phyloP scores from a whole-genome alignment of 1,284 basidiomycete genomes.

The Erythrobasidium hasegawianum region DNA sequence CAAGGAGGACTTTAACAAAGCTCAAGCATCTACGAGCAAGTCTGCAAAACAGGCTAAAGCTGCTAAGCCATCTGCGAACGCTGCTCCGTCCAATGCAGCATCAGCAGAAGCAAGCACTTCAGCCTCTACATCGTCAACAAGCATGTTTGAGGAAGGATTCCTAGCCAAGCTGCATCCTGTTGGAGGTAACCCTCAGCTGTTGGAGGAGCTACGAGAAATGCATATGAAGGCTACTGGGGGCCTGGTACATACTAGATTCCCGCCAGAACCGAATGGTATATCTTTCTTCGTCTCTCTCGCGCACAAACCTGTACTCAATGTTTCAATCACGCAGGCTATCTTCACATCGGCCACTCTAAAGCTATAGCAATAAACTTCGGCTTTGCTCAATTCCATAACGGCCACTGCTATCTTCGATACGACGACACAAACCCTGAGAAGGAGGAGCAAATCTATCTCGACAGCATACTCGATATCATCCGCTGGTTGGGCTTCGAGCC shows the following conservation, averaged over 20 bases:
- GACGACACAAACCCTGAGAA: slow-evolving; percentile 99
- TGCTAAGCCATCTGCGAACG: slow-evolving; percentile 52
- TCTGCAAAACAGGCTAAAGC: slow-evolving; percentile 45
- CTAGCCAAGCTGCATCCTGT: slow-evolving; percentile 88
- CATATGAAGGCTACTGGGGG: slow-evolving; percentile 83
- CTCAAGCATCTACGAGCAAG: slow-evolving; percentile 56
- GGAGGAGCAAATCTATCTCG: slow-evolving; percentile 93
- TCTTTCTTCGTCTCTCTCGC: neutral
- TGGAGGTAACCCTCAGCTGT: slow-evolving; percentile 87
- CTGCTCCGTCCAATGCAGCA: slow-evolving; percentile 55
- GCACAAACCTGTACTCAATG: too few relatives aligned
- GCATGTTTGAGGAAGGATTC: slow-evolving; percentile 93
- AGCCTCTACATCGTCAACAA: slow-evolving; percentile 55
- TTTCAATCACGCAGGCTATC: too few relatives aligned
- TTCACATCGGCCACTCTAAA: slow-evolving; percentile 72
- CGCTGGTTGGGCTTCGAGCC: slow-evolving; percentile 98
- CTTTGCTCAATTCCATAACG: slow-evolving; percentile 85
- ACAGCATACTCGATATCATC: slow-evolving; percentile 90
- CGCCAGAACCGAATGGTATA: slow-evolving; percentile 96
- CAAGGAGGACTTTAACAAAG: slow-evolving; percentile 52
- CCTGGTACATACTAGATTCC: slow-evolving; percentile 90
- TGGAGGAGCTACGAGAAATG: slow-evolving; percentile 68
- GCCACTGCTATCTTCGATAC: slow-evolving; percentile 88
- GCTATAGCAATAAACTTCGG: slow-evolving; percentile 99
- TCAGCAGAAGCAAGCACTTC: slow-evolving; percentile 42